Base-by-base conservation (phyloP, 1,139 yeast genomes). In the Taphrina communis region DNA sequence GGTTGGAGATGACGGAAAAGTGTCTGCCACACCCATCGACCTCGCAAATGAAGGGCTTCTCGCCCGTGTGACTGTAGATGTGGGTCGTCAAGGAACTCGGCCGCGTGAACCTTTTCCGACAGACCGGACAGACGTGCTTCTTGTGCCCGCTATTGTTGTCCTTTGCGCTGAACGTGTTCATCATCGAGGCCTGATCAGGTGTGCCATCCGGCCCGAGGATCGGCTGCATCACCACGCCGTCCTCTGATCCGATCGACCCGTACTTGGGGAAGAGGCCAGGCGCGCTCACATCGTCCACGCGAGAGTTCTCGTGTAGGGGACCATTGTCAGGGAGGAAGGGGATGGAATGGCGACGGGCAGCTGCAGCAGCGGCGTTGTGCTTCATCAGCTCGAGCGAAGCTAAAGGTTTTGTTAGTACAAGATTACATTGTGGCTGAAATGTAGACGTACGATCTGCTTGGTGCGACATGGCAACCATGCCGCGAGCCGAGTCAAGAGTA, bases 81-180 rank as follows among this genome's bases (percentile, higher is more conserved):
- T 90, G 97, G 2, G 94, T 90, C 74, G 86, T 88, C 70, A 90
- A 80, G 2, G 94, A 88, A 12, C 91, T 86, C 1, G 97, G 96
- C 70, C 97, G 81, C 68, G 88, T 87, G 80, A 90, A 90, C 65
- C 86, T 86, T 77, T 90, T 90, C 68, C 85, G 83, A 77, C 97
- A 90, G 17, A 86, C 81, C 41, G 82, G 79, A 76, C 97, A 90
- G 77, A 84, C 75, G 78, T 77, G 69, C 41, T 66, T 66, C 39
- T 60, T 66, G 52, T 55, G 57, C 6, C 56, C 42, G 31, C 58
- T 46, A 14, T 48, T 48, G 39, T 39, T 50, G 46, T 66, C 61
- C n/a, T 66, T 66, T 21, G 66, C 65, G 50, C 59, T 62, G 31
- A 66, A 66, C 8, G 69, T 66, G n/a, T 44, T 59, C 69, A 66